Conservation (phyloP, 768 basidiomycete genomes). For the Leccinum disarticulatum region DNA sequence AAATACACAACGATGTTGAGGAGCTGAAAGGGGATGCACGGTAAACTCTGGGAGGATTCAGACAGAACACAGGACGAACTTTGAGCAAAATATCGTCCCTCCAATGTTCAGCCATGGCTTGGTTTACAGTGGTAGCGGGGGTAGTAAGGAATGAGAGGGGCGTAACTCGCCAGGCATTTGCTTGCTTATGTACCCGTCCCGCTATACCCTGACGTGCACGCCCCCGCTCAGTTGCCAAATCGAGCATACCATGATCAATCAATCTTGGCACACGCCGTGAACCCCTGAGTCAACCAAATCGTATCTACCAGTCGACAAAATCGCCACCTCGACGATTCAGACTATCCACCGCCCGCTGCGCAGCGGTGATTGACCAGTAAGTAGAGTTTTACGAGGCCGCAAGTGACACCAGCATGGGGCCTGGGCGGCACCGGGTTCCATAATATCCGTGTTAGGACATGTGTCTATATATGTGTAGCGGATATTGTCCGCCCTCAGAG, state of each 20-base stretch:
- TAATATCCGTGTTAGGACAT: conserved; percentile 48
- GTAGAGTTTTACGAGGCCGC: neutral
- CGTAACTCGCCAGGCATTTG: conserved; percentile 2
- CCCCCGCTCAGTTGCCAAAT: conserved; percentile 13
- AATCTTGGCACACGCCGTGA: neutral
- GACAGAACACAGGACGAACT: conserved; percentile 35
- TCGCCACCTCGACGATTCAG: neutral
- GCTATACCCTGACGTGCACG: conserved; percentile 23
- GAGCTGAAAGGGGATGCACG: conserved; percentile 41
- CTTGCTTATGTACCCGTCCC: conserved; percentile 32
- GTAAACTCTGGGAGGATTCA: neutral
- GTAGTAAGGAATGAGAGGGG: conserved; percentile 22
- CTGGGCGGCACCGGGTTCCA: neutral
- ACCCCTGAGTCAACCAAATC: neutral
- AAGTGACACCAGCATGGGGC: neutral
- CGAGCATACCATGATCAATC: neutral
- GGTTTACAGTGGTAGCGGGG: neutral
- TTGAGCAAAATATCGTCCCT: conserved; percentile 83
- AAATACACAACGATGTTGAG: conserved; percentile 82
- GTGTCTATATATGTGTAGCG: too few species aligned
- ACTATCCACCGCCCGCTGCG: neutral
- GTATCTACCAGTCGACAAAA: neutral
- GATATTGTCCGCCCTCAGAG: conserved; percentile 60
- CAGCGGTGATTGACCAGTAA: neutral
- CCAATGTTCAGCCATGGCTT: conserved; percentile 60